Evolutionary conservation across 164 flowering plant species (phyloP), one percentile per base, ranked within the genome.

Genomic region (Magnolia officinalis): DNA sequence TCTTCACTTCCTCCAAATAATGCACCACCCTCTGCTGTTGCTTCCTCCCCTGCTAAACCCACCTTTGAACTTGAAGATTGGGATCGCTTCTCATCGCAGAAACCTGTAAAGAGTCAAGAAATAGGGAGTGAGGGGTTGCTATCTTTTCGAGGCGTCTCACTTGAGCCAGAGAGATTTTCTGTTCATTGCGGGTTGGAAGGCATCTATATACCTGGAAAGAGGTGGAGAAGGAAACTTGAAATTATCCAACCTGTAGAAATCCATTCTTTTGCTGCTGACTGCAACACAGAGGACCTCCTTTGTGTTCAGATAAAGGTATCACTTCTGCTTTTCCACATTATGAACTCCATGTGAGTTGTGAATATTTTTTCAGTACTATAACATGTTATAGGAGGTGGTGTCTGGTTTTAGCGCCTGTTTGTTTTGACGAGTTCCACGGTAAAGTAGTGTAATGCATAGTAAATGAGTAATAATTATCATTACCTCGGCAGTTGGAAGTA

Each of bases 161-260:
- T 94, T 78, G 95, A 90, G 80, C 94, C 89, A 64, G 94, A 92
- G 67, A 87, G 97, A 76, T 96, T 91, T 82, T 94, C 98, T 86
- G 96, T 91, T 80, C 83, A 84, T 77, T 96, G 99, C 85, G 99
- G 98, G 73, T 80, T 94, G 73, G 94, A 94, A 83, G 99, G 99
- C 61, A 90, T 94, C 73, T 91, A 90, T 78, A 84, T 84, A 52
- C 99, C 99, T 14, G 98, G 99, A 51, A 85, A 90, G 84, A 88
- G 97, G 85, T 96, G 99, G 98, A 90, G 90, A 83, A 90, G 89
- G 81, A 89, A 92, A 86, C 82, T 94, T 76, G 93, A 96, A 85
- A 89, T 96, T 74, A 85, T 96, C 80, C 98, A 94, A 75, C 98
- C 98, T 72, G 86, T 94, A 66, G 94, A 94, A 77, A 91, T 96